Evolutionary conservation across 768 basidiomycete genomes (phyloP).

Genomic region (Hebeloma cylindrosporum): DNA sequence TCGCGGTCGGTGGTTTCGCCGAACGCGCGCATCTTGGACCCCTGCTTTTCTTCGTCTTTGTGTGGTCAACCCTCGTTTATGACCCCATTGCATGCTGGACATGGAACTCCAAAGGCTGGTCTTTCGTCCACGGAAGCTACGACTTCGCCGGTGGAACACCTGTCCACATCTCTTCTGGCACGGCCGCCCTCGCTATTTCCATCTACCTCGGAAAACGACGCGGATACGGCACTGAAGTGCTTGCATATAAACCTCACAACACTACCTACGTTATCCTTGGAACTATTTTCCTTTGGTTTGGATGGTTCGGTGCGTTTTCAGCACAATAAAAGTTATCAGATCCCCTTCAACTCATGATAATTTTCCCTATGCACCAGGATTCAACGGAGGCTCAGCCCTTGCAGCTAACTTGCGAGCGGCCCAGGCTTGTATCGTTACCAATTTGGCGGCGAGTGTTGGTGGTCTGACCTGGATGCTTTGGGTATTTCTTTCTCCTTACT

Average conservation of each 20-base stretch:
- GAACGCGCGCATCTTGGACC: constrained; percentile 88
- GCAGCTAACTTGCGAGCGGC: constrained; percentile 87
- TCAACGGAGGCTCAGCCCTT: constrained; percentile 92
- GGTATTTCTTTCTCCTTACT: constrained; percentile 37
- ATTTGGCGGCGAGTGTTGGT: constrained; percentile 84
- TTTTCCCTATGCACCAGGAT: constrained; percentile 36
- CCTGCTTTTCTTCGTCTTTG: constrained; percentile 84
- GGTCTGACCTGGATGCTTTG: constrained; percentile 92
- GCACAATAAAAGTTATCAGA: not conserved
- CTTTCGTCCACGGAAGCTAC: constrained; percentile 73
- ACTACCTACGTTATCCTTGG: constrained; percentile 91
- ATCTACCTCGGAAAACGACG: constrained; percentile 89
- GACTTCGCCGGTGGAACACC: constrained; percentile 97
- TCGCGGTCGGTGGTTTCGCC: constrained; percentile 92
- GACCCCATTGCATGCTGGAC: constrained; percentile 97
- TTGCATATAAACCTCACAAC: constrained; percentile 96
- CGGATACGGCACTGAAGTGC: constrained; percentile 87
- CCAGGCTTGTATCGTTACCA: constrained; percentile 90
- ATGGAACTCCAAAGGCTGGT: constrained; percentile 84
- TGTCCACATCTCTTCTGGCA: constrained; percentile 96
- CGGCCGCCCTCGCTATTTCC: constrained; percentile 90
- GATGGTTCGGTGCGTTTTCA: constrained; percentile 70
- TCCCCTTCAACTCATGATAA: not conserved
- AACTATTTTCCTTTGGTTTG: constrained; percentile 92
- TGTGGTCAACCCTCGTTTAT: constrained; percentile 89